Evolutionary conservation across 179 eudicot genomes (phyloP), one percentile per base, ranked within the genome.

Genomic region (Beta corolliflora): DNA sequence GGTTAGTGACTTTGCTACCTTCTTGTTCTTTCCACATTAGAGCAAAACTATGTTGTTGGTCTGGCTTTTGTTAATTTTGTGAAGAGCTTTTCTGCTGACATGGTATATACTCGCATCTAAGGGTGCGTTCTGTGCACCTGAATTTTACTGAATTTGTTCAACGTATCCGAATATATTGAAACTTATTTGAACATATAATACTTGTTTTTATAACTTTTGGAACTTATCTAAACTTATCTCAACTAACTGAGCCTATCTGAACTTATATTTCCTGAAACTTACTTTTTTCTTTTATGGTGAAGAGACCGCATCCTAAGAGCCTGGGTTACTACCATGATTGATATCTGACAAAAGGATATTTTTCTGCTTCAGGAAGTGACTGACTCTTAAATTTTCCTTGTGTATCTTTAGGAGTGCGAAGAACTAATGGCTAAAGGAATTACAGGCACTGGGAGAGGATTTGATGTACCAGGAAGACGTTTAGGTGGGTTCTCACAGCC

Each of bases 381-480:
- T 65, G 61, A 50, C 12, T 15, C 50, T 11, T 9, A 54, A 13
- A 14, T 61, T 59, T 75, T 41, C 4, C 55, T 9, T 83, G 9
- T 66, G 36, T 58, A 45, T 86, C 50, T 77, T 48, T 81, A 93
- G 98, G 98, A 93, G 88, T 92, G 94, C 71, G 91, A 90, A 82
- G 92, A 90, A 75, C 71, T 89, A 61, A 91, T 91, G 91, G 92
- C 89, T 18, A 90, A 87, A 81, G 98, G 97, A 80, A 85, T 89
- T 58, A 82, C 92, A n/a, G 94, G 94, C 73, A 85, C 88, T n/a
- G 94, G 92, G 78, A 86, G 79, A 81, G 94, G 91, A 69, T 91
- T 91, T 79, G 91, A 91, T 87, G 86, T 89, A 75, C 94, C 90
- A 31, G 97, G 96, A 79, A 92, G 86, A 86, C 88, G 91, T 46